Base-by-base conservation (phyloP, 257 asterid species). In the Petrea volubilis region DNA sequence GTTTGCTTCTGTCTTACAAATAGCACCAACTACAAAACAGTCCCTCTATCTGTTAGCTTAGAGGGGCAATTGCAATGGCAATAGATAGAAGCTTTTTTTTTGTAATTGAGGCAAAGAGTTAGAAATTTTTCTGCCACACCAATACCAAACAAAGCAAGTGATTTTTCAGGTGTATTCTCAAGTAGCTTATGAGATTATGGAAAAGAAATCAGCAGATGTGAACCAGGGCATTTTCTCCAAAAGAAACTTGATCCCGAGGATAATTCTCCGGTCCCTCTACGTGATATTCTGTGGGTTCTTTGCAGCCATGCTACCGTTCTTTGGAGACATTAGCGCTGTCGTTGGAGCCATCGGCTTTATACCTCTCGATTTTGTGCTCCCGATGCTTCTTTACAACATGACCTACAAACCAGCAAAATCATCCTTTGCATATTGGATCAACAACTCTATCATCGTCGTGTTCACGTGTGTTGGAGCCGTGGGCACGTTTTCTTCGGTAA, bases 121-220 rank as follows among this genome's bases (percentile, higher is more conserved):
- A n/a, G n/a, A n/a, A n/a, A n/a, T n/a, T 38, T 7, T 38, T 38
- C 11, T 4, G 12, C 43, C 6, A 38, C 1, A 38, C 3, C 38
- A 38, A 38, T 38, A 3, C 43, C 43, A 38, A 38, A 38, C 43
- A 38, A 38, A 38, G n/a, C 34, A 9, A 75, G 56, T 14, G 29
- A 29, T 28, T 10, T 23, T 34, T 15, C 84, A 89, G 97, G 88
- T 91, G 6, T 91, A 91, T 69, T 89, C 97, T 73, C 97, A 91
- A 84, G 97, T 91, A 36, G 97, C 95, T 2, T 89, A 89, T 15
- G 96, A 89, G 74, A 91, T 89, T 29, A 91, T 91, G 93, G 97
- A 89, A 83, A 83, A 77, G 86, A 83, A 86, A 85, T 89, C 96
- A 12, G 96, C 97, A 15, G 97, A 89, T 70, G 89, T 81, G 70